Conservation (phyloP, 2,329 filamentous ascomycete genomes). For the Tolypocladium paradoxum region DNA sequence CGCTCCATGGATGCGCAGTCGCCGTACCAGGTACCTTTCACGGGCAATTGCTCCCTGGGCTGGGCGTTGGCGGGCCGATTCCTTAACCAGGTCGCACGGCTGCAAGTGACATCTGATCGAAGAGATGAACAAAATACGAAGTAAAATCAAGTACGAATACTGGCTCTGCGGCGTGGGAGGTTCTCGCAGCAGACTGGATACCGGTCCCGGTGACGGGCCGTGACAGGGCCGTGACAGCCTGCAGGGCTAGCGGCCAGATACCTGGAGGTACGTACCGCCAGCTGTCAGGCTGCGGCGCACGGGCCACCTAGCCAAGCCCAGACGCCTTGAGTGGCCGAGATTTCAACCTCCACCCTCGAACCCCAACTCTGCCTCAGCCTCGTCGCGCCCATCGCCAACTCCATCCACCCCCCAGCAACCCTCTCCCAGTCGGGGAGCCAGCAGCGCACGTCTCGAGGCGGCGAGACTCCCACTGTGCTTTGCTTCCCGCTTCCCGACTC, state of each 20-base stretch:
- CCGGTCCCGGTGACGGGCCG: no score
- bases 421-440: conserved; percentile 8
- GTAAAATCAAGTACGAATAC: no score
- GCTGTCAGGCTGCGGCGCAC: conserved; percentile 1
- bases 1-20: neutral
- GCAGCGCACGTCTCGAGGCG: conserved; percentile 8
- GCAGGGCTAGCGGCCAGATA: no score
- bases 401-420: conserved; percentile 1
- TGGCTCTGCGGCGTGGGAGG: no score
- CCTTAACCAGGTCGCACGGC: neutral
- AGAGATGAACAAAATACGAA: no score
- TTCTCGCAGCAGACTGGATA: no score
- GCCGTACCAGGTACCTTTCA: neutral
- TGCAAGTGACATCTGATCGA: no score
- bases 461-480: conserved; percentile 4
- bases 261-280: neutral
- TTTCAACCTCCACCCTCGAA: conserved; percentile 5
- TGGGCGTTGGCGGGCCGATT: neutral
- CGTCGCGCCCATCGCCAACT: neutral
- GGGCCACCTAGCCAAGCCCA: conserved; percentile 3
- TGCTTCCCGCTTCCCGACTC: conserved; percentile 4
- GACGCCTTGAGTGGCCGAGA: conserved; percentile 4
- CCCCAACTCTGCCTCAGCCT: conserved; percentile 3
- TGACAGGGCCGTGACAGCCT: no score
- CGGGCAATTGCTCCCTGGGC: neutral